Evolutionary conservation across 192 early-diverging fungal species (phyloP).

Genomic region (Pilaira anomala): DNA sequence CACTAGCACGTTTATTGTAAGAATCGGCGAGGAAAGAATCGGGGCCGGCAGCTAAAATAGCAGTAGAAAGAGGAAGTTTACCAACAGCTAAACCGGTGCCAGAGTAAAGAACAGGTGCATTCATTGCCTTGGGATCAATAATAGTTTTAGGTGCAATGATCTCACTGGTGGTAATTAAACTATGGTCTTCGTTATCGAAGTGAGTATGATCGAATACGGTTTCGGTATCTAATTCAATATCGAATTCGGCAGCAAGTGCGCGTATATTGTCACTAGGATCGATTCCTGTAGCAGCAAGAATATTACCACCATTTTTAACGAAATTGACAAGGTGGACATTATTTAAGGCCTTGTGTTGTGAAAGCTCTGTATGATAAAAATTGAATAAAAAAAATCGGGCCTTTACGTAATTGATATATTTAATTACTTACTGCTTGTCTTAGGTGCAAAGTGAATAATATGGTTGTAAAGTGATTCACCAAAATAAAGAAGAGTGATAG

Average conservation of each 20-base stretch:
- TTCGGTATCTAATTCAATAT: conserved; percentile 76
- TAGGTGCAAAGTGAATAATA: conserved; percentile 77
- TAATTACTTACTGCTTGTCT: conserved; percentile 51
- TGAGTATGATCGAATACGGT: conserved; percentile 71
- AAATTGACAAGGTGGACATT: conserved; percentile 68
- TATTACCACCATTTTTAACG: conserved; percentile 88
- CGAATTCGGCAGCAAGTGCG: conserved; percentile 87
- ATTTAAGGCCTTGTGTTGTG: not conserved
- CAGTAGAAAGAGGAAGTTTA: conserved; percentile 57
- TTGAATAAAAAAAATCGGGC: not conserved
- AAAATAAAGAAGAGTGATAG: conserved; percentile 52
- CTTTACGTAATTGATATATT: not conserved
- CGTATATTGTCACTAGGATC: conserved; percentile 66
- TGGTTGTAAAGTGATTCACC: conserved; percentile 77
- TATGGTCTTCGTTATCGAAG: conserved; percentile 48
- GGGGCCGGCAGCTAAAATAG: conserved; percentile 51
- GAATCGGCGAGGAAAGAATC: conserved; percentile 68
- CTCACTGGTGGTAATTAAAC: conserved; percentile 49
- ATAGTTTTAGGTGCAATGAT: conserved; percentile 44
- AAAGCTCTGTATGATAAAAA: not conserved
- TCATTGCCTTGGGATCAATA: conserved; percentile 36
- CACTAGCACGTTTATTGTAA: conserved; percentile 39
- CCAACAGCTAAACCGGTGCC: conserved; percentile 77
- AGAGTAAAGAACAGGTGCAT: conserved; percentile 61
- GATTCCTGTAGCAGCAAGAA: conserved; percentile 69